phyloP scores from a whole-genome alignment of 2,329 filamentous ascomycete genomes.

The Aspergillus piperis region DNA sequence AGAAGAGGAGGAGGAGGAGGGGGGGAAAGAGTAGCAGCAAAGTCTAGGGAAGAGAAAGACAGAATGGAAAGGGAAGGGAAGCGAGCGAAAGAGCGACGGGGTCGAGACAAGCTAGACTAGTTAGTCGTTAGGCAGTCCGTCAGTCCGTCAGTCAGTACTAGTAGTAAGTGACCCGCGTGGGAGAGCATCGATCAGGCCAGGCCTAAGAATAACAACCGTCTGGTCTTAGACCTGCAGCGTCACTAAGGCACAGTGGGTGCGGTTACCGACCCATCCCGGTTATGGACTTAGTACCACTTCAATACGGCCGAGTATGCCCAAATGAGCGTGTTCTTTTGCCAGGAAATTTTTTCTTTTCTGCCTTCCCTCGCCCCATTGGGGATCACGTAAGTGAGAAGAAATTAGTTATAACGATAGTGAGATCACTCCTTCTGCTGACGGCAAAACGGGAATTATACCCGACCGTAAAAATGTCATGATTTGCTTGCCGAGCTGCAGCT shows the following conservation, averaged over 20 bases:
- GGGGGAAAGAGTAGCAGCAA: background rate
- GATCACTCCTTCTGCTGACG: background rate
- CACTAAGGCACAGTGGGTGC: background rate
- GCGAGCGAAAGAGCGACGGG: background rate
- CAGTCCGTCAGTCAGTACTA: background rate
- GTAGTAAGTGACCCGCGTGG: conserved; percentile 1
- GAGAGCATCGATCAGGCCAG: conserved; percentile 17
- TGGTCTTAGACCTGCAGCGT: conserved; percentile 20
- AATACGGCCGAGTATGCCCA: background rate
- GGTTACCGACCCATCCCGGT: conserved; percentile 3
- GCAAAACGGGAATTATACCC: conserved; percentile 3
- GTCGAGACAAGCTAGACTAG: background rate
- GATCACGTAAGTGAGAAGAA: background rate
- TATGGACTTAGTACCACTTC: background rate
- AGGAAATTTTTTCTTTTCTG: too few species aligned
- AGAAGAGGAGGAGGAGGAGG: background rate
- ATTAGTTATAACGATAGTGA: background rate
- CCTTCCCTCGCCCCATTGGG: background rate
- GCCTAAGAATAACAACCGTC: conserved; percentile 15
- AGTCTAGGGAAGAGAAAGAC: background rate
- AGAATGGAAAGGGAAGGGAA: conserved; percentile 1
- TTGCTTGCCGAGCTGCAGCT: conserved; percentile 1
- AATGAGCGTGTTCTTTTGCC: background rate
- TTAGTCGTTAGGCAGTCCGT: background rate
- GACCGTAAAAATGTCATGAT: background rate